Percentiles rank a stretch among this genome's conserved stretches.
Evolutionary conservation across 2,329 filamentous ascomycete genomes (phyloP).

Genomic region (Aphanocladium album): DNA sequence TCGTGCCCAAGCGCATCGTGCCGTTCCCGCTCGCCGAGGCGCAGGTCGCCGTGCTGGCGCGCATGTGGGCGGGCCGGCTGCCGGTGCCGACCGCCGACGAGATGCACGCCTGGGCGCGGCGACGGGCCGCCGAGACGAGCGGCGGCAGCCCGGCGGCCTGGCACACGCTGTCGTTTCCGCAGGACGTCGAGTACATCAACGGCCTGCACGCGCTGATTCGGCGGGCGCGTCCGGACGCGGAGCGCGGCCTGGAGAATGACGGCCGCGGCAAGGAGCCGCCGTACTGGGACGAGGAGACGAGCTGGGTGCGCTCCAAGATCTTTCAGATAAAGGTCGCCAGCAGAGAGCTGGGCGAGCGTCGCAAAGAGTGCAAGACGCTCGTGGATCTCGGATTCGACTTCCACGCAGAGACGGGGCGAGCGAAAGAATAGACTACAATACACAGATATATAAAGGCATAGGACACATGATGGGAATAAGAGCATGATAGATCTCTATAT

Average conservation of each 20-base stretch:
- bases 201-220: slow-evolving; percentile 45
- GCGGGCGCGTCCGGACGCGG: slow-evolving; percentile 24
- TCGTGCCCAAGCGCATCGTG: slow-evolving; percentile 62
- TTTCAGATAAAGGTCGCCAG: slow-evolving; percentile 37
- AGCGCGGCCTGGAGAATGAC: slow-evolving; percentile 28
- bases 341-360: slow-evolving; percentile 29
- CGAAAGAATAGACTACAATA: background rate
- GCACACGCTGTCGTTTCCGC: slow-evolving; percentile 41
- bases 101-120: slow-evolving; percentile 59
- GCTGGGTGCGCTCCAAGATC: slow-evolving; percentile 35
- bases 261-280: slow-evolving; percentile 34
- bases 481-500: background rate
- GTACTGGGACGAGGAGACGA: slow-evolving; percentile 35
- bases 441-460: background rate
- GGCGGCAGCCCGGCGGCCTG: slow-evolving; percentile 31
- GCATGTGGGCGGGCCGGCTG: slow-evolving; percentile 60
- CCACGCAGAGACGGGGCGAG: background rate
- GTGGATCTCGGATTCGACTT: slow-evolving; percentile 34
- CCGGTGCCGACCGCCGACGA: slow-evolving; percentile 45
- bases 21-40: slow-evolving; percentile 68
- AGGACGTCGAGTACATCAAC: slow-evolving; percentile 58
- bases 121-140: too few relatives aligned
- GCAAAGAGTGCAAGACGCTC: slow-evolving; percentile 29
- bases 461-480: background rate
- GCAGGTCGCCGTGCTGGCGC: slow-evolving; percentile 61